Evolutionary conservation across 116 monocot genomes (phyloP).

Genomic region (Posidonia oceanica): DNA sequence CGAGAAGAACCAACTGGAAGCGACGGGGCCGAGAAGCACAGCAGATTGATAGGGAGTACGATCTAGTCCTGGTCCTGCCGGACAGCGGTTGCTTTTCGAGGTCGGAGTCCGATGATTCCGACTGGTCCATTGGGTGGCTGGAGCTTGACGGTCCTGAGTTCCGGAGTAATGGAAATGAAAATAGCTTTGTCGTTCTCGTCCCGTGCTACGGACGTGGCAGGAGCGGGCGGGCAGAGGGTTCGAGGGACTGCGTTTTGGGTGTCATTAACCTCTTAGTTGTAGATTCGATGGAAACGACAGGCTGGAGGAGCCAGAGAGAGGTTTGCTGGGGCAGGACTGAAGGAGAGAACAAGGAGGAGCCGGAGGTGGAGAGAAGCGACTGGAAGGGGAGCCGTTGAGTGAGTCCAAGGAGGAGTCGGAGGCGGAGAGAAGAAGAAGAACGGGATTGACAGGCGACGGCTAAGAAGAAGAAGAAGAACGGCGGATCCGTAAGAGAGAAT

Average conservation of each 20-base stretch:
- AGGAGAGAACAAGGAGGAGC: no score
- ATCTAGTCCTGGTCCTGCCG: conserved; percentile 50
- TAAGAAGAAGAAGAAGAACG: no score
- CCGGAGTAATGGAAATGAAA: conserved; percentile 21
- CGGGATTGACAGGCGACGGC: no score
- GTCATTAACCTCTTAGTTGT: conserved; percentile 7
- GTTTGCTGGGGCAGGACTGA: no score
- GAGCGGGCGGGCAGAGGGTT: conserved; percentile 14
- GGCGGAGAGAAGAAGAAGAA: no score
- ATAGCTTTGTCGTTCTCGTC: conserved; percentile 61
- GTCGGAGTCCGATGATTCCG: conserved; percentile 54
- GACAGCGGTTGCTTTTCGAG: conserved; percentile 34
- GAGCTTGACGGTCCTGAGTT: conserved; percentile 49
- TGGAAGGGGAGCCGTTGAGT: no score
- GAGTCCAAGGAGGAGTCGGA: no score
- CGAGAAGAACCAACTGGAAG: conserved; percentile 28
- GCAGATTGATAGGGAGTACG: conserved; percentile 51
- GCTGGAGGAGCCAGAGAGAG: no score
- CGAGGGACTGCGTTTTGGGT: conserved; percentile 16
- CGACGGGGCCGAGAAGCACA: conserved; percentile 34
- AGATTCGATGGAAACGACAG: no score
- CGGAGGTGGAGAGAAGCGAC: no score
- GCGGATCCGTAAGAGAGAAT: no score
- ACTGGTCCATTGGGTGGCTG: conserved; percentile 74
- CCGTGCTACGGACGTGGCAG: conserved; percentile 50